Evolutionary conservation across 148 eudicot genomes (phyloP).

Genomic region (Limonium bicolor): DNA sequence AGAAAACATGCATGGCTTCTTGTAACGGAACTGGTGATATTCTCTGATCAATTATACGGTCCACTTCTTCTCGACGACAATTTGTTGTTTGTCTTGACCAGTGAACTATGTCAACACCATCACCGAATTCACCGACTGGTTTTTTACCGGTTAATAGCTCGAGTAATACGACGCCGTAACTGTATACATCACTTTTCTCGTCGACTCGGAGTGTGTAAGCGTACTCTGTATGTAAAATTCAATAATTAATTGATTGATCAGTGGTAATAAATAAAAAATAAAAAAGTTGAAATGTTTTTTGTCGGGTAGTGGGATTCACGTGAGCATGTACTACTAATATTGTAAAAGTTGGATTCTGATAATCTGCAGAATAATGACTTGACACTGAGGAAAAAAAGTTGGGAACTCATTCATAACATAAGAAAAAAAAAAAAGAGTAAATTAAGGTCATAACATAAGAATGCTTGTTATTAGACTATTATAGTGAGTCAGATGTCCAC

Average conservation of each 20-base stretch:
- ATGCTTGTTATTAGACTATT: no score
- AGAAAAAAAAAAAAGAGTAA: no score
- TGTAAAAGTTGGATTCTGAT: no score
- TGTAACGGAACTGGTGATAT: constrained; percentile 44
- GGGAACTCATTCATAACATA: no score
- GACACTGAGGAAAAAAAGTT: no score
- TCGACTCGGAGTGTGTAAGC: constrained; percentile 82
- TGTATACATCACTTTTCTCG: constrained; percentile 91
- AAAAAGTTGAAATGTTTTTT: neutral
- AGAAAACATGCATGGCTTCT: constrained; percentile 79
- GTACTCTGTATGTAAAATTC: no score
- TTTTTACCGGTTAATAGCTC: constrained; percentile 70
- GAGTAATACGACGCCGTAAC: constrained; percentile 77
- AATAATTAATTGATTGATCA: no score
- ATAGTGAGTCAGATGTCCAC: no score
- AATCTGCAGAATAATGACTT: no score
- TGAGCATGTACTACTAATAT: no score
- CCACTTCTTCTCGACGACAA: constrained; percentile 37
- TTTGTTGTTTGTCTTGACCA: constrained; percentile 40
- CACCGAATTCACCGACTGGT: constrained; percentile 88
- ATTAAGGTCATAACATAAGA: no score
- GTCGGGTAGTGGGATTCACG: no score
- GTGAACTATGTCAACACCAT: constrained; percentile 83
- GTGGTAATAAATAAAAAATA: neutral
- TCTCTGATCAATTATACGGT: constrained; percentile 36